Evolutionary conservation across 805 yeast species (phyloP).

Genomic region (Ascoidea asiatica): DNA sequence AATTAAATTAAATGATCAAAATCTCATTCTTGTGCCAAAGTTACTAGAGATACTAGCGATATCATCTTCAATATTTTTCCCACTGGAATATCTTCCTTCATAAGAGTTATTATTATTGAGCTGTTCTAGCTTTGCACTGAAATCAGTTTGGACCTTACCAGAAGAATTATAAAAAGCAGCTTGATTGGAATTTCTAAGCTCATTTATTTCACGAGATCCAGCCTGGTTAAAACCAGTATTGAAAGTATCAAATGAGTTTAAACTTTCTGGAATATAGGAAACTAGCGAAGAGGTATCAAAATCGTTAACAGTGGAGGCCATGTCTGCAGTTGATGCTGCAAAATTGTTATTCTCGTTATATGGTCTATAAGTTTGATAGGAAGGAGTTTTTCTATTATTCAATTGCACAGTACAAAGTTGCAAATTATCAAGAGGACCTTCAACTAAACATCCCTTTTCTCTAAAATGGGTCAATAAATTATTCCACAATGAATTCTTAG

Average conservation of each 20-base stretch:
- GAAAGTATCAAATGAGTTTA: background rate
- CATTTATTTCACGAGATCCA: slow-evolving; percentile 10
- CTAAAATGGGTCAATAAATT: slow-evolving; percentile 64
- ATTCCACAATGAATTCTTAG: slow-evolving; percentile 66
- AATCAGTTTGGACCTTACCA: background rate
- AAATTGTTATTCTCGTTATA: slow-evolving; percentile 5
- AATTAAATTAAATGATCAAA: too few species aligned
- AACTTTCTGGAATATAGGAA: slow-evolving; percentile 20
- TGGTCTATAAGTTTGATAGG: slow-evolving; percentile 6
- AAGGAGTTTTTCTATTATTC: slow-evolving; percentile 9
- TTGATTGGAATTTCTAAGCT: background rate
- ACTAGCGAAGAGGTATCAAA: slow-evolving; percentile 25
- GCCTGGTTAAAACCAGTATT: slow-evolving; percentile 2
- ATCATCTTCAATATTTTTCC: slow-evolving; percentile 18
- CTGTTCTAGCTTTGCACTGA: background rate
- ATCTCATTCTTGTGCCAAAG: too few species aligned
- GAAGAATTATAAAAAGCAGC: background rate
- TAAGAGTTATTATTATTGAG: slow-evolving; percentile 11
- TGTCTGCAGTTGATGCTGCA: slow-evolving; percentile 10
- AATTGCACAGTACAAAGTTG: slow-evolving; percentile 57
- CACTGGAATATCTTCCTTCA: slow-evolving; percentile 8
- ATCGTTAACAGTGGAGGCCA: slow-evolving; percentile 13
- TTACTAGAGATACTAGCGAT: slow-evolving; percentile 24
- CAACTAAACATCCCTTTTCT: slow-evolving; percentile 79
- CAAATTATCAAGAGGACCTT: slow-evolving; percentile 72